Evolutionary conservation across 83 land plant genomes (phyloP), one percentile per base, ranked within the genome.

Genomic region (Picea engelmannii): DNA sequence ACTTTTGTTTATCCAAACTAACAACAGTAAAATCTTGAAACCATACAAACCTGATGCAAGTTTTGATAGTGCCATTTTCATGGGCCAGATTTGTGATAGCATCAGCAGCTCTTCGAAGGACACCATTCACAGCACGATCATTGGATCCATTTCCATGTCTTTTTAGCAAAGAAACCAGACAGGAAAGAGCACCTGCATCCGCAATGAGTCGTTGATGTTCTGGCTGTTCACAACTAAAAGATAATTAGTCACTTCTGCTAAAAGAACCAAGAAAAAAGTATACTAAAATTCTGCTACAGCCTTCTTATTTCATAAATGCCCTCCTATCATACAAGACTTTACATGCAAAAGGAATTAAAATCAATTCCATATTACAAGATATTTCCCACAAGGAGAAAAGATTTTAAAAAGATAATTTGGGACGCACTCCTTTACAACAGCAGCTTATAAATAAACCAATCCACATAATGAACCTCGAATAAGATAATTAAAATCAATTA

Each of bases 91-190:
- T 96, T 21, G 96, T 94, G 27, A 98, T 92, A 15, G 97, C 99
- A 94, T 98, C 99, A 66, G 99, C 99, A 35, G 96, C 99, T 80
- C 99, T 95, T 67, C 97, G 88, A 12, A 98, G 90, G 44, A 98
- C 92, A 86, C 99, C 88, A 86, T 86, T 89, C 15, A 93, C 88
- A 40, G 91, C 90, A 11, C 94, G 91, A 12, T 84, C 81, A 79
- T 79, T 88, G 49, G 64, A 65, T 21, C 85, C 83, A 62, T 80
- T 80, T 35, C 80, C 87, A 27, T 85, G 90, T 83, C 94, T 88
- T 81, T 84, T 88, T 67, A 98, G 65, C 47, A 98, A 84, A 80
- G 87, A 80, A 79, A 98, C 99, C 40, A 98, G 93, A 65, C 79
- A 88, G 23, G 99, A 85, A 62, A 96, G 84, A 24, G 99, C 97